Evolutionary conservation across 1,139 yeast genomes (phyloP).

Genomic region (Blastobotrys capitulatus): DNA sequence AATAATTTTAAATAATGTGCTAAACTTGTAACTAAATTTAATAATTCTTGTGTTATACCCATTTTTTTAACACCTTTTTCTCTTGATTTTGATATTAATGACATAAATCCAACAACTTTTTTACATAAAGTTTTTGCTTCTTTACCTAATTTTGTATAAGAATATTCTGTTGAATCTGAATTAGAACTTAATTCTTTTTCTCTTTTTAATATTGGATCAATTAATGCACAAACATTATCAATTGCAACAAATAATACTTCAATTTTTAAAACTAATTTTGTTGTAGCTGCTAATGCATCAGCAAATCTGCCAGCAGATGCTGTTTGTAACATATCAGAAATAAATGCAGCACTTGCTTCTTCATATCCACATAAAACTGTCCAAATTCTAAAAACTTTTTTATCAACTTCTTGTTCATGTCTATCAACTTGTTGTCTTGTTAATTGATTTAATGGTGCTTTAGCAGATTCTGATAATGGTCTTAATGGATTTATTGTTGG

Average conservation of each 20-base stretch:
- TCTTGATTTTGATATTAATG: conserved; percentile 36
- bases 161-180: conserved; percentile 10
- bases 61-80: conserved; percentile 24
- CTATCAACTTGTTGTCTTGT: conserved; percentile 48
- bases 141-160: conserved; percentile 41
- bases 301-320: conserved; percentile 73
- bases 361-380: conserved; percentile 81
- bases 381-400: conserved; percentile 78
- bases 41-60: conserved; percentile 50
- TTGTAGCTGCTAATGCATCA: conserved; percentile 69
- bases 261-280: conserved; percentile 64
- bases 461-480: conserved; percentile 19
- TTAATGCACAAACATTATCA: conserved; percentile 40
- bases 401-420: conserved; percentile 59
- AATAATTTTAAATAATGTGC: conserved; percentile 89
- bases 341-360: conserved; percentile 86
- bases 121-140: conserved; percentile 81
- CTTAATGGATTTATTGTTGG: conserved; percentile 20
- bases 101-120: conserved; percentile 40
- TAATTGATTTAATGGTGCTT: conserved; percentile 31
- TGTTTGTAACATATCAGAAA: conserved; percentile 84
- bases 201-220: conserved; percentile 22
- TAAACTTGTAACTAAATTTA: conserved; percentile 82
- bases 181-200: conserved; percentile 11
- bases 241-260: conserved; percentile 75